Evolutionary conservation across 768 basidiomycete species (phyloP), one percentile per base, ranked within the genome.

Genomic region (Mycena chlorophos): DNA sequence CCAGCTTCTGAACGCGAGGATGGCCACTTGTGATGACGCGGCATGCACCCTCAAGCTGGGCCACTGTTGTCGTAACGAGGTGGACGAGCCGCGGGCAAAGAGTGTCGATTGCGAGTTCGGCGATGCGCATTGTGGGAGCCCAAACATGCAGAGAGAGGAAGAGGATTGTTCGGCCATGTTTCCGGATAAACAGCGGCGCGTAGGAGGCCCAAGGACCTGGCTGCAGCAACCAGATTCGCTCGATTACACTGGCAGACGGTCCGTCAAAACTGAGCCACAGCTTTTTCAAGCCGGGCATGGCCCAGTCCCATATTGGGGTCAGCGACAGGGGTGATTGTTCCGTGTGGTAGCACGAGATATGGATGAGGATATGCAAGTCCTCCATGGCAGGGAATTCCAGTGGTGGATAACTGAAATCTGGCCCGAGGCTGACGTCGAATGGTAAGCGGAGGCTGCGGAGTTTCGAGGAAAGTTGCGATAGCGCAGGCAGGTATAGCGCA

Each of bases 321-420:
- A 20, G 8, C 13, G 8, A 8, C 13, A 42, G 13, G 8, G 8
- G 8, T 5, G 20, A 13, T 8, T 25, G 4, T 14, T 23, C n/a
- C 45, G 45, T 13, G 14, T 26, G 8, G 12, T n/a, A n/a, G n/a
- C n/a, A n/a, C n/a, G n/a, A n/a, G n/a, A n/a, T n/a, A n/a, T n/a
- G n/a, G 23, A 27, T 46, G 19, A 34, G 26, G 12, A 46, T 25
- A n/a, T 2, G 3, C 16, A 60, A 31, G 13, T 49, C 22, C 5
- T 49, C 25, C 14, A 60, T n/a, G 3, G 4, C 28, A 3, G 46
- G 0, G 39, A 60, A 56, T 4, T 5, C 29, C 43, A 60, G 52
- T 17, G 12, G 20, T 2, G 46, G 34, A 19, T 23, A 26, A 38
- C 22, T 23, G 42, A n/a, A n/a, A n/a, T n/a, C n/a, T n/a, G 3